These are phyloP conservation scores for Brassica incana DNA, from an alignment of 345 rosid genomes.

Conservation along the genomic window DNA sequence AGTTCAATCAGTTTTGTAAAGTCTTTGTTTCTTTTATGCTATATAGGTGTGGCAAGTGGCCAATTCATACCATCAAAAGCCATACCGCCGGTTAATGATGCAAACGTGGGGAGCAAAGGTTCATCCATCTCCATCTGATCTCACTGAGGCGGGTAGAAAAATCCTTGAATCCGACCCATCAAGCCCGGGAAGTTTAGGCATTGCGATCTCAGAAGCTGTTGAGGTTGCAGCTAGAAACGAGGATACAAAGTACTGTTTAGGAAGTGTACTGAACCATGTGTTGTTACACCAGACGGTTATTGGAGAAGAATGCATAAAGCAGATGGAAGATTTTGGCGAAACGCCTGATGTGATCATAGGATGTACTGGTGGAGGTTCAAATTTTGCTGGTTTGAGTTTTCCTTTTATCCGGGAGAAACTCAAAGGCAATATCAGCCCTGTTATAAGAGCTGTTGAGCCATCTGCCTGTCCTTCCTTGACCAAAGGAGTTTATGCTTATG, in stretches of 20 bases:
- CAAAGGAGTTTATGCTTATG: constrained; percentile 86
- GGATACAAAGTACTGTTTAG: constrained; percentile 82
- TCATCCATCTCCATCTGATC: constrained; percentile 78
- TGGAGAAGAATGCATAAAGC: constrained; percentile 83
- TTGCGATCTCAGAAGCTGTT: constrained; percentile 95
- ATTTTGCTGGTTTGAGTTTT: constrained; percentile 88
- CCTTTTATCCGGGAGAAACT: constrained; percentile 94
- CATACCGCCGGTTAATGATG: constrained; percentile 94
- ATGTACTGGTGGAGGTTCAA: constrained; percentile 95
- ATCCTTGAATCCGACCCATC: constrained; percentile 67
- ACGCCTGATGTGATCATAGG: constrained; percentile 87
- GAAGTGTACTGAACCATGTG: constrained; percentile 92
- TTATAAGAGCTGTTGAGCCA: constrained; percentile 84
- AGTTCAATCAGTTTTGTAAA: background rate
- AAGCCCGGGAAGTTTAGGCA: constrained; percentile 91
- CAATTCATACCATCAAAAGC: constrained; percentile 89
- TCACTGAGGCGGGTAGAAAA: constrained; percentile 70
- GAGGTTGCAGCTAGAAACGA: constrained; percentile 74
- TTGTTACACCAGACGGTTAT: constrained; percentile 91
- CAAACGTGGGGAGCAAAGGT: constrained; percentile 98
- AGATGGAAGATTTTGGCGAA: constrained; percentile 84
- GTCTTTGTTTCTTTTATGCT: background rate
- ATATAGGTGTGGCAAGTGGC: constrained; percentile 95
- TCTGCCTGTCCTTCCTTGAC: constrained; percentile 88
- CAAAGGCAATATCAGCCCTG: constrained; percentile 72